phyloP scores from a whole-genome alignment of 495 filamentous ascomycete genomes.

The Hypoxylon fragiforme region DNA sequence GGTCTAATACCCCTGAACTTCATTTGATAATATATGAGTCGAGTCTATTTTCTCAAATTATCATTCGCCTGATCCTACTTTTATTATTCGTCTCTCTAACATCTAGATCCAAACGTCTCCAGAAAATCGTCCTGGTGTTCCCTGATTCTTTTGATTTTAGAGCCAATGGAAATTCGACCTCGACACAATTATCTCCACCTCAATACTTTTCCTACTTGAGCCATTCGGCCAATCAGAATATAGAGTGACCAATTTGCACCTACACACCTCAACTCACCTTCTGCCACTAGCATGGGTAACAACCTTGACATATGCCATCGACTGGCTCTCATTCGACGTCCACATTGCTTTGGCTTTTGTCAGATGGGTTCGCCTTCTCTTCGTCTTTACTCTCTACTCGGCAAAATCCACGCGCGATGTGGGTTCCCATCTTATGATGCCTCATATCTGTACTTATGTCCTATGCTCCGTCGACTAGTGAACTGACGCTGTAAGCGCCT shows the following conservation, averaged over 20 bases:
- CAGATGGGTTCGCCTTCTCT: constrained; percentile 21
- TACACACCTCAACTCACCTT: constrained; percentile 40
- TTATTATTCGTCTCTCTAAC: constrained; percentile 33
- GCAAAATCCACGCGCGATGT: constrained; percentile 30
- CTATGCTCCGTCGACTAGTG: constrained; percentile 10
- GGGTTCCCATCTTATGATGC: constrained; percentile 27
- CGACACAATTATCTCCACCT: constrained; percentile 23
- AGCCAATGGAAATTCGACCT: constrained; percentile 35
- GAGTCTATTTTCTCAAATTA: constrained; percentile 28
- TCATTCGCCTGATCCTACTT: constrained; percentile 24
- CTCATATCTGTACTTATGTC: constrained; percentile 10
- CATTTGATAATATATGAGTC: constrained; percentile 15
- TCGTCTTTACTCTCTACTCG: constrained; percentile 26
- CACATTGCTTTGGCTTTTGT: constrained; percentile 24
- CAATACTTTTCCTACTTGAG: constrained; percentile 27
- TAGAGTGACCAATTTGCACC: constrained; percentile 27
- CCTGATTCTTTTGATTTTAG: constrained; percentile 36
- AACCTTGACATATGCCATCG: constrained; percentile 36
- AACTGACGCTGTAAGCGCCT: constrained; percentile 31
- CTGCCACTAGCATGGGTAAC: constrained; percentile 39
- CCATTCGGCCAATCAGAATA: constrained; percentile 22
- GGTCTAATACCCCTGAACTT: constrained; percentile 11
- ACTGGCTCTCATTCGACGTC: constrained; percentile 39
- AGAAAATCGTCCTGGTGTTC: constrained; percentile 22
- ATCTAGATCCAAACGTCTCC: constrained; percentile 22